Conservation (phyloP, 2,329 filamentous ascomycete genomes). For the Arachnopeziza araneosa region DNA sequence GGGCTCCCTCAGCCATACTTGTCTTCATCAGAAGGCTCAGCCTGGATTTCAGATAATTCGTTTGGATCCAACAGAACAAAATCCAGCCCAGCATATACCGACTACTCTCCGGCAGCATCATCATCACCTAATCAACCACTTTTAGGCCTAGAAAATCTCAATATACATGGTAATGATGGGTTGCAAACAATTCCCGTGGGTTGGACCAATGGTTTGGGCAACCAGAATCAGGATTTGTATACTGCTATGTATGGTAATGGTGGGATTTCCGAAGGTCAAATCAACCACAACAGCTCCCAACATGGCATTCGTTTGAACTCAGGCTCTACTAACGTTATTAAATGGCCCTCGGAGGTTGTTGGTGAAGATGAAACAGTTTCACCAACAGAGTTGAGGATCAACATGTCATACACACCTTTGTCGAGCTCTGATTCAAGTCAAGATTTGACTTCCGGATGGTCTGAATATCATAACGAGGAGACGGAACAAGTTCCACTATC, state of each 20-base stretch:
- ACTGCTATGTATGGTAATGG: not conserved
- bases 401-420: not conserved
- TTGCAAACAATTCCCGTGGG: not conserved
- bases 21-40: not conserved
- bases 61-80: not conserved
- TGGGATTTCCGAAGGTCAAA: not conserved
- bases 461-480: not conserved
- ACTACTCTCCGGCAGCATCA: not conserved
- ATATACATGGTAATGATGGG: not conserved
- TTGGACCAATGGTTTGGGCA: not conserved
- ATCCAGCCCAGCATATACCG: not conserved
- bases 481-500: not conserved
- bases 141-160: not conserved
- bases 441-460: not conserved
- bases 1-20: not conserved
- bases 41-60: not conserved
- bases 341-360: not conserved
- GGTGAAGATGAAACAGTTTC: not conserved
- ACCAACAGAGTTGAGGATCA: constrained; percentile 4
- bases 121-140: not conserved
- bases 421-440: not conserved
- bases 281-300: not conserved
- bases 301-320: not conserved
- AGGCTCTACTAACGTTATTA: not conserved
- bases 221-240: not conserved